These are phyloP conservation scores for Ampelocalamus luodianensis DNA, from an alignment of 176 grass and related monocot genomes.

Conservation along the genomic window DNA sequence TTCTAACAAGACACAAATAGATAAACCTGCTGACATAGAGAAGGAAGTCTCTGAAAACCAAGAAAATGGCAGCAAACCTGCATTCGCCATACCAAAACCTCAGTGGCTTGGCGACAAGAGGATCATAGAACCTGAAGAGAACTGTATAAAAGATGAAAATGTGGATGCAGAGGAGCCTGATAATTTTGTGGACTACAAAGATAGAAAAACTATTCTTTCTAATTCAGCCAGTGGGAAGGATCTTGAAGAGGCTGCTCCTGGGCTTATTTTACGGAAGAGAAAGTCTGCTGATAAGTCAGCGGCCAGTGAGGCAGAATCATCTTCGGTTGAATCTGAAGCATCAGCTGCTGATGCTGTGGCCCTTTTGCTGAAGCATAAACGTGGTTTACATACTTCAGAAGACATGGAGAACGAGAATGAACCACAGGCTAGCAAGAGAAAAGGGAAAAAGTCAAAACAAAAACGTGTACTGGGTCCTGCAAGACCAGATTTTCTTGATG, in stretches of 20 bases:
- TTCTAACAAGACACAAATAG: slow-evolving; percentile 29
- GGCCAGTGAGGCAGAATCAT: slow-evolving; percentile 42
- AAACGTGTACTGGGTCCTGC: slow-evolving; percentile 79
- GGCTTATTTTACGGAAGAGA: slow-evolving; percentile 88
- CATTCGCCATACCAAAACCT: slow-evolving; percentile 64
- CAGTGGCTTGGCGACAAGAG: slow-evolving; percentile 94
- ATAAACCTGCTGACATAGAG: slow-evolving; percentile 34
- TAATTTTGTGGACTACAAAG: slow-evolving; percentile 96
- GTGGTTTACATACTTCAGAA: slow-evolving; percentile 64
- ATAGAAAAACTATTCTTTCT: slow-evolving; percentile 64
- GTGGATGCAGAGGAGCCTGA: slow-evolving; percentile 62
- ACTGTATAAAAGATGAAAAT: slow-evolving; percentile 53
- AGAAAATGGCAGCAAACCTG: slow-evolving; percentile 54
- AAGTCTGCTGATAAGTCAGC: slow-evolving; percentile 51
- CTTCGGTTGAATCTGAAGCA: slow-evolving; percentile 65
- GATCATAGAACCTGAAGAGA: slow-evolving; percentile 56
- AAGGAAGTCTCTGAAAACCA: slow-evolving; percentile 39
- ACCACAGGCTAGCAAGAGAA: slow-evolving; percentile 21
- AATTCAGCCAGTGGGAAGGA: slow-evolving; percentile 56
- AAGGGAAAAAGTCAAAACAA: slow-evolving; percentile 64
- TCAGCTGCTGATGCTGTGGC: slow-evolving; percentile 91
- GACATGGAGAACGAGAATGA: slow-evolving; percentile 48
- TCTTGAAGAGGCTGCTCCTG: slow-evolving; percentile 74
- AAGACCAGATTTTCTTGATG: slow-evolving; percentile 80
- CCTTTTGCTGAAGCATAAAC: slow-evolving; percentile 88